phyloP scores from a whole-genome alignment of 768 basidiomycete species.

The Boletellus ananas region DNA sequence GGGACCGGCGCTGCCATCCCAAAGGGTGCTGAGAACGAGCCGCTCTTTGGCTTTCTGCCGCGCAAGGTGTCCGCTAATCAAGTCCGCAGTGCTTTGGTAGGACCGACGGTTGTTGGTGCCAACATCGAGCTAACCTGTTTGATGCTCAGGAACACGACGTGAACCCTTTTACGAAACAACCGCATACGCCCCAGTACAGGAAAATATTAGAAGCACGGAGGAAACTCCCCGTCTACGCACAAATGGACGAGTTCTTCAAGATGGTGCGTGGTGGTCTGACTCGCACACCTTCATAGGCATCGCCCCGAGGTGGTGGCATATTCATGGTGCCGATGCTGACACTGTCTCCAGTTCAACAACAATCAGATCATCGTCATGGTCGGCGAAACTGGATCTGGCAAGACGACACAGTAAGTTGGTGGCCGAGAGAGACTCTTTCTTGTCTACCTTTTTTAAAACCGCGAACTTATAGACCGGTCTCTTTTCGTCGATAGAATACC shows the following conservation, averaged over 20 bases:
- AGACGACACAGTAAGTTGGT: conserved; percentile 83
- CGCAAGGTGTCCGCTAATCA: conserved; percentile 63
- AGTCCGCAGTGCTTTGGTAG: conserved; percentile 67
- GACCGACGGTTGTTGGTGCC: conserved; percentile 18
- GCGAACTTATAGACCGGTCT: conserved; percentile 27
- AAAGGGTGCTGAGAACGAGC: conserved; percentile 41
- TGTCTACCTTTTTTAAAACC: conserved; percentile 17
- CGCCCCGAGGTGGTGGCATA: not conserved
- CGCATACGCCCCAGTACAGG: conserved; percentile 74
- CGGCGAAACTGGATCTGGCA: conserved; percentile 93
- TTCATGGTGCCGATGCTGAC: not conserved
- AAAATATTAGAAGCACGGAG: conserved; percentile 83
- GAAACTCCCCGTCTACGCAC: conserved; percentile 85
- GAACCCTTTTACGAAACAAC: conserved; percentile 86
- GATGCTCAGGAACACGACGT: conserved; percentile 60
- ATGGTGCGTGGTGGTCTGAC: conserved; percentile 55
- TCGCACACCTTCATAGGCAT: not conserved
- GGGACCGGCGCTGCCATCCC: conserved; percentile 6
- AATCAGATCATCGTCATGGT: conserved; percentile 88
- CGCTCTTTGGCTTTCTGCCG: conserved; percentile 71
- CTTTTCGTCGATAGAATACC: conserved; percentile 67
- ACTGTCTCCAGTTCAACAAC: conserved; percentile 19
- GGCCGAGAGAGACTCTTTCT: conserved; percentile 15
- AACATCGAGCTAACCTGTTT: not conserved
- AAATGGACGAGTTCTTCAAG: conserved; percentile 90